Percentiles rank a stretch among this genome's conserved stretches.
Evolutionary conservation across 805 yeast genomes (phyloP).

Genomic region (Suhomyces pyralidae): DNA sequence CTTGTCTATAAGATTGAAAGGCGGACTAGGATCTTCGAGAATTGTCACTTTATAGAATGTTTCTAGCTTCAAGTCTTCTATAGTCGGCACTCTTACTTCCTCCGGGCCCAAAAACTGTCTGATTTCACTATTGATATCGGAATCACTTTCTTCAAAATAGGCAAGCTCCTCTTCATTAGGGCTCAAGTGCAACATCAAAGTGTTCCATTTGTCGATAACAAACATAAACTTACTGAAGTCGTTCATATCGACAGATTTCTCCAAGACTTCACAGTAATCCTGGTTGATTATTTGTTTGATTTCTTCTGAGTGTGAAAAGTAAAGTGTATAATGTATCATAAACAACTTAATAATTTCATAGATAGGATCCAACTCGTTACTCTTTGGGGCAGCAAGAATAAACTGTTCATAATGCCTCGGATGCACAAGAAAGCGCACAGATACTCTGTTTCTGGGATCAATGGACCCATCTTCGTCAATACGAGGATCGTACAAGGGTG

Average conservation of each 20-base stretch:
- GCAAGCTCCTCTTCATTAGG: conserved; percentile 22
- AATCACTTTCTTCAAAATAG: conserved; percentile 1
- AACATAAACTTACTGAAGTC: conserved; percentile 35
- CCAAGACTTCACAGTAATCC: conserved; percentile 33
- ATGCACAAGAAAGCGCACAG: conserved; percentile 31
- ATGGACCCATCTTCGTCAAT: conserved; percentile 9
- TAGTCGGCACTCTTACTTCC: conserved; percentile 12
- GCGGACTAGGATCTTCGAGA: conserved; percentile 11
- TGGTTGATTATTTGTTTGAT: conserved; percentile 29
- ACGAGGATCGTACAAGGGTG: conserved; percentile 22
- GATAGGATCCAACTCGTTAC: conserved; percentile 59
- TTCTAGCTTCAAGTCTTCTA: conserved; percentile 19
- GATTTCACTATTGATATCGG: conserved; percentile 24
- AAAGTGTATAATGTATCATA: conserved; percentile 39
- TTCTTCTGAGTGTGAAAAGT: conserved; percentile 36
- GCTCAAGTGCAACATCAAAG: conserved; percentile 35
- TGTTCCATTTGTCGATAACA: conserved; percentile 41
- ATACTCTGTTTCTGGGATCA: conserved; percentile 13
- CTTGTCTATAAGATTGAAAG: conserved; percentile 3
- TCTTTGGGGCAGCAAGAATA: conserved; percentile 47
- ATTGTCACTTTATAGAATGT: conserved; percentile 16
- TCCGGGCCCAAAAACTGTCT: conserved; percentile 15
- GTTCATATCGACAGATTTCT: conserved; percentile 28
- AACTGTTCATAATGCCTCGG: conserved; percentile 52
- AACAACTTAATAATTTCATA: conserved; percentile 48